Evolutionary conservation across 257 asterid genomes (phyloP).

Genomic region (Nicotiana otophora): DNA sequence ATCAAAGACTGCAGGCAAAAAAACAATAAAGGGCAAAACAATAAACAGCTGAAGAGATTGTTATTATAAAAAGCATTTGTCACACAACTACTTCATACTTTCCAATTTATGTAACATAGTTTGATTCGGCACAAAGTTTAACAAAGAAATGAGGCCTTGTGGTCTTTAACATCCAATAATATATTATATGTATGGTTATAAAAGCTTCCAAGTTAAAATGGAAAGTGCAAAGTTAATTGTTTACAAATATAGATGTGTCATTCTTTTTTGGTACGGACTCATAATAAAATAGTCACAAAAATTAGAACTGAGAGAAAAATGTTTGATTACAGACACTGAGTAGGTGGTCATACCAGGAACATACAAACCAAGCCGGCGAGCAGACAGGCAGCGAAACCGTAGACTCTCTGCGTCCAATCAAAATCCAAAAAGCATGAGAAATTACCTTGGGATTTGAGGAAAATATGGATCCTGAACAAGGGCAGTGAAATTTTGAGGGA

Average conservation of each 20-base stretch:
- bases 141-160: too few relatives aligned
- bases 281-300: too few relatives aligned
- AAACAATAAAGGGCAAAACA: conserved; percentile 10
- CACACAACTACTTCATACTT: neutral
- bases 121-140: too few relatives aligned
- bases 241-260: too few relatives aligned
- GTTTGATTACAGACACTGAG: neutral
- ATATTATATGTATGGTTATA: too few relatives aligned
- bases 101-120: too few relatives aligned
- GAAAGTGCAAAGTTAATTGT: too few relatives aligned
- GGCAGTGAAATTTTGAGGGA: neutral
- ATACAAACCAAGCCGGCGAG: conserved; percentile 68
- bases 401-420: conserved; percentile 69
- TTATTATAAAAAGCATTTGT: neutral
- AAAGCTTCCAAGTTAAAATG: too few relatives aligned
- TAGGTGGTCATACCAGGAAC: conserved; percentile 63
- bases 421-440: neutral
- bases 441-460: neutral
- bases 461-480: conserved; percentile 1
- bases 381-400: conserved; percentile 77
- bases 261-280: too few relatives aligned
- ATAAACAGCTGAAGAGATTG: neutral
- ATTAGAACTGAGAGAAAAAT: too few relatives aligned
- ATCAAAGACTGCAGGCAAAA: conserved; percentile 65
- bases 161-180: too few relatives aligned